Base-by-base conservation (phyloP, 108 stramenopile species). In the Pelagomonas calceolata region DNA sequence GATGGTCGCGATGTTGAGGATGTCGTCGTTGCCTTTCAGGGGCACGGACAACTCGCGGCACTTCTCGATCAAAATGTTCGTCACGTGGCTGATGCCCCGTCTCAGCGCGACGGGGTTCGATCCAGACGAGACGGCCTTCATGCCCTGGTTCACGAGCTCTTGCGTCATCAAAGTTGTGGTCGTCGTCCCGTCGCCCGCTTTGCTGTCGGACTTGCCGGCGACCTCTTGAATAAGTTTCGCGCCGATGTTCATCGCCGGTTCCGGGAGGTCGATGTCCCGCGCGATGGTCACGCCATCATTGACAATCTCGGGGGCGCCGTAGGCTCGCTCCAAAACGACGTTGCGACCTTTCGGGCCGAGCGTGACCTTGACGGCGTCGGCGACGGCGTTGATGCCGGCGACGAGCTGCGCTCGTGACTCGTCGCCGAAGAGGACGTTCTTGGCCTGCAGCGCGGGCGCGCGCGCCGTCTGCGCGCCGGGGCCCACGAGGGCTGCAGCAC, bases 111-210 rank as follows among this genome's bases (percentile, higher is more conserved):
- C 94, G 16, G 96, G 96, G 78, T 94, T 97, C 64, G 89, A 82
- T 16, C 96, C 96, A 17, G 89, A 68, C 26, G 94, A 91, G 31
- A 97, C 94, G 60, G 89, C 85, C 34, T 90, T 79, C 84, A 95
- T 93, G 63, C 96, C 96, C 66, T 92, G 84, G 85, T 97, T 95
- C 46, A 93, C 90, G 68, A 97, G 90, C 63, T 91, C 94, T 77
- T 97, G 94, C 7, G 96, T 93, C 87, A 97, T 89, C 68, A 97
- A 90, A 4, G 96, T 94, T 63, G 91, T 90, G 16, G 96, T 97
- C 32, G 96, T 97, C 63, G 96, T 97, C 65, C 96, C 96, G 81
- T 97, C 96, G 68, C 96, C 96, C 66, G 96, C 96, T 81, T 92
- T 94, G 74, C 78, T 80, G 78, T 97, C 94, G 71, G 89, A 90